phyloP scores from a whole-genome alignment of 2,329 filamentous ascomycete species.

The Epichloe coenophiala region DNA sequence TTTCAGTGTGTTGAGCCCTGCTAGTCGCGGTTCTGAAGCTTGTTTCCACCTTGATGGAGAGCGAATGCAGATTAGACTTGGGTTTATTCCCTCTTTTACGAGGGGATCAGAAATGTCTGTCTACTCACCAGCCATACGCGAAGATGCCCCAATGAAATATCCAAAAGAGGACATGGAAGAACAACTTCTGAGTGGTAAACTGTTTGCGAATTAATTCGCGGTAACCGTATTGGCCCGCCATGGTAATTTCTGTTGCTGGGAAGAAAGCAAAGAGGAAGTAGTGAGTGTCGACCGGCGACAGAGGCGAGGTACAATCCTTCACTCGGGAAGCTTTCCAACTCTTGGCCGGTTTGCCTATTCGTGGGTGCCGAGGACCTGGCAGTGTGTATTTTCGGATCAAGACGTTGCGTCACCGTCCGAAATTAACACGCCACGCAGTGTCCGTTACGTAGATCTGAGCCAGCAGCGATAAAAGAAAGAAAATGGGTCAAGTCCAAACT shows the following conservation, averaged over 20 bases:
- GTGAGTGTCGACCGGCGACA: slow-evolving; percentile 43
- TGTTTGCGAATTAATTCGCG: slow-evolving; percentile 43
- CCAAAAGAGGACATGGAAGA: slow-evolving; percentile 77
- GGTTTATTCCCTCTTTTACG: background rate
- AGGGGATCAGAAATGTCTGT: background rate
- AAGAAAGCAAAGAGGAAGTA: slow-evolving; percentile 9
- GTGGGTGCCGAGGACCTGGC: too few relatives aligned
- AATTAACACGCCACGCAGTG: too few relatives aligned
- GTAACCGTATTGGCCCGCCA: slow-evolving; percentile 28
- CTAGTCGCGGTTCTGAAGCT: slow-evolving; percentile 50
- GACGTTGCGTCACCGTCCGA: too few relatives aligned
- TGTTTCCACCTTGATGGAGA: slow-evolving; percentile 60
- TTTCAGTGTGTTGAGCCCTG: slow-evolving; percentile 63
- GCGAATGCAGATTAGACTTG: background rate
- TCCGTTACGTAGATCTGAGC: slow-evolving; percentile 36
- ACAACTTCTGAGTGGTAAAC: slow-evolving; percentile 54
- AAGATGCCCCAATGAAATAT: slow-evolving; percentile 67
- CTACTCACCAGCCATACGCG: slow-evolving; percentile 65
- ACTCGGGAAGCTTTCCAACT: background rate
- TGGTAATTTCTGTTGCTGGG: slow-evolving; percentile 5
- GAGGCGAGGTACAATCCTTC: background rate
- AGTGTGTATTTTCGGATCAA: too few relatives aligned
- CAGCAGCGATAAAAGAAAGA: slow-evolving; percentile 32
- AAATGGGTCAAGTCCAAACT: slow-evolving; percentile 5
- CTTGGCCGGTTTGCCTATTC: background rate